Percentiles rank a stretch among this genome's conserved stretches.
These are phyloP conservation scores for Stentor roeselii DNA, from an alignment of 73 alveolate genomes.

Conservation along the genomic window DNA sequence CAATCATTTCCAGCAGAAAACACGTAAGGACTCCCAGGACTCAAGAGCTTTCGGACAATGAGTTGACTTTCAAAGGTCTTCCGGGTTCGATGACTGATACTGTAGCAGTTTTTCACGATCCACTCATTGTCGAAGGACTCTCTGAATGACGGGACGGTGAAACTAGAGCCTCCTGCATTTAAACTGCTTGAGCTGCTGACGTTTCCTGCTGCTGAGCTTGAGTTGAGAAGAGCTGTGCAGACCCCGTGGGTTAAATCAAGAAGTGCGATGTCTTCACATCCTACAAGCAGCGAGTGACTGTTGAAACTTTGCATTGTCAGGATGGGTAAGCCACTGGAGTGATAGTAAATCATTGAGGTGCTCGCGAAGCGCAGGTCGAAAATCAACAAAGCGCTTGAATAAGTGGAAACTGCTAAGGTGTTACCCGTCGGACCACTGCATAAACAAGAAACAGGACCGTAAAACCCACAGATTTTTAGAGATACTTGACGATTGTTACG, in stretches of 20 bases:
- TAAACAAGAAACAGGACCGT: not conserved
- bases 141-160: not conserved
- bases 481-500: not conserved
- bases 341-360: not conserved
- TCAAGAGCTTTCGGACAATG: not conserved
- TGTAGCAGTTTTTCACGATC: not conserved
- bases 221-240: not conserved
- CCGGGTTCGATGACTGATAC: not conserved
- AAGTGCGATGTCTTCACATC: not conserved
- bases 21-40: constrained; percentile 10
- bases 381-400: not conserved
- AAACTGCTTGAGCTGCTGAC: no score
- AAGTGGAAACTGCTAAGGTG: not conserved
- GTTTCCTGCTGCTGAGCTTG: no score
- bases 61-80: not conserved
- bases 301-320: constrained; percentile 15
- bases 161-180: no score
- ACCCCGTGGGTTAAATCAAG: not conserved
- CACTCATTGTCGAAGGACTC: not conserved
- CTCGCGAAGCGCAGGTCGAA: not conserved
- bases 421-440: not conserved
- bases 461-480: not conserved
- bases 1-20: constrained; percentile 10
- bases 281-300: not conserved
- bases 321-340: not conserved